A percentile compares a stretch with the other conserved stretches of the same genome.
phyloP scores from a whole-genome alignment of 116 monocot genomes.

The Phalaenopsis hybrid region DNA sequence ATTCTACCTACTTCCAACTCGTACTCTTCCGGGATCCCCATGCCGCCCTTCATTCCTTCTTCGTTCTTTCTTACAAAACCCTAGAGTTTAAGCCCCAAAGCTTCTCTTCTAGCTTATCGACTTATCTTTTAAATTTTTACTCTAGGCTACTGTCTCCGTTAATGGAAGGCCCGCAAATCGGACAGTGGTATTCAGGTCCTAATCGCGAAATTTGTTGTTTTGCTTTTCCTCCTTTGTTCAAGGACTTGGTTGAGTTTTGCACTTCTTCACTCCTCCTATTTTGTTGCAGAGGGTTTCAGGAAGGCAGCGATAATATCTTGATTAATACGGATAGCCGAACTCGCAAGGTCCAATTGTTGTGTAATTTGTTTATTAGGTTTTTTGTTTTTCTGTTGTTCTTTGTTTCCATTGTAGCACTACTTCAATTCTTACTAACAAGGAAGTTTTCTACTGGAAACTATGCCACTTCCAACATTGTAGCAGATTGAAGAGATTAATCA shows the following conservation, averaged over 20 bases:
- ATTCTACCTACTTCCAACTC: slow-evolving; percentile 48
- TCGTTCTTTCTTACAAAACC: background rate
- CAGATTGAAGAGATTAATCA: slow-evolving; percentile 48
- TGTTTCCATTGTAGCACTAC: background rate
- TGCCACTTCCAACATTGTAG: background rate
- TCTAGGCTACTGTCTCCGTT: slow-evolving; percentile 35
- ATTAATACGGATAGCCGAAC: slow-evolving; percentile 43
- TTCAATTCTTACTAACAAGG: background rate
- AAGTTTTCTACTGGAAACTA: background rate
- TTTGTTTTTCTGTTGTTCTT: too few relatives aligned
- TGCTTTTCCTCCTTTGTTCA: background rate
- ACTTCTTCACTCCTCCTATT: background rate
- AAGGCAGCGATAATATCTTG: slow-evolving; percentile 33
- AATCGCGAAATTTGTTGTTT: background rate
- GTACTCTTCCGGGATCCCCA: slow-evolving; percentile 11
- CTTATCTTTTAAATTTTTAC: background rate
- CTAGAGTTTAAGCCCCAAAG: background rate
- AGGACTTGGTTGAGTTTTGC: background rate
- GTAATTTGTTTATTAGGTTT: background rate
- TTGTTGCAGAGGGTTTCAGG: slow-evolving; percentile 42
- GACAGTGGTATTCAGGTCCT: slow-evolving; percentile 51
- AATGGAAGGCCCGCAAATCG: slow-evolving; percentile 45
- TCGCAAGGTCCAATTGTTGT: slow-evolving; percentile 20
- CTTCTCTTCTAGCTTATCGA: background rate
- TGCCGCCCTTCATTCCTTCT: background rate